Conservation (phyloP, 2,329 filamentous ascomycete species). For the Pestalotiopsis sp. region DNA sequence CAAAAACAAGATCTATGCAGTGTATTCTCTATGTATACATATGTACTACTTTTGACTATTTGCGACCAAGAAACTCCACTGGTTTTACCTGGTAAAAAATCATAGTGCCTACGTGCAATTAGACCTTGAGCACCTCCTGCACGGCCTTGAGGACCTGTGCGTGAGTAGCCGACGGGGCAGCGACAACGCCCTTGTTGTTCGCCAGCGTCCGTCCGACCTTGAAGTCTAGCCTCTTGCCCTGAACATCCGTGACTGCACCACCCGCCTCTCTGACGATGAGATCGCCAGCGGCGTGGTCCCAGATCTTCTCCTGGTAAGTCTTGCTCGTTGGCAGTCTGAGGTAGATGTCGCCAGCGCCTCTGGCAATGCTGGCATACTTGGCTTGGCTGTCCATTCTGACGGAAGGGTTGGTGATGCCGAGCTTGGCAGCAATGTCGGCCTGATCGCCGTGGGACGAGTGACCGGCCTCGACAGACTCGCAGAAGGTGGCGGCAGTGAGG, state of each 20-base stretch:
- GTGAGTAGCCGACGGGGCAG: conserved; percentile 79
- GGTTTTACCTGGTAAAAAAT: neutral
- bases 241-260: conserved; percentile 86
- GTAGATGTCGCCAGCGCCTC: conserved; percentile 94
- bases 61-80: neutral
- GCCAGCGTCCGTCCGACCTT: conserved; percentile 81
- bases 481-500: conserved; percentile 84
- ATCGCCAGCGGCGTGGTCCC: conserved; percentile 97
- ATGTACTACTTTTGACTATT: conserved; percentile 9
- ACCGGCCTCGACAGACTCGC: conserved; percentile 91
- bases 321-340: conserved; percentile 83
- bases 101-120: neutral
- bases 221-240: conserved; percentile 86
- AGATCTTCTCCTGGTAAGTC: conserved; percentile 98
- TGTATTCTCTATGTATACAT: conserved; percentile 14
- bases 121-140: conserved; percentile 67
- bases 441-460: conserved; percentile 92
- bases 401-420: conserved; percentile 86
- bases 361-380: conserved; percentile 94
- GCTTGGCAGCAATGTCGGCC: conserved; percentile 76
- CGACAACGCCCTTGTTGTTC: conserved; percentile 92
- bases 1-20: conserved; percentile 11
- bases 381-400: conserved; percentile 98
- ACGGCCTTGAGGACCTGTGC: conserved; percentile 78
- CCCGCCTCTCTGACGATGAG: conserved; percentile 93